A percentile compares a stretch with the other conserved stretches of the same genome.
These are phyloP conservation scores for Trichaptum fuscoviolaceum DNA, from an alignment of 768 basidiomycete genomes.

Conservation along the genomic window DNA sequence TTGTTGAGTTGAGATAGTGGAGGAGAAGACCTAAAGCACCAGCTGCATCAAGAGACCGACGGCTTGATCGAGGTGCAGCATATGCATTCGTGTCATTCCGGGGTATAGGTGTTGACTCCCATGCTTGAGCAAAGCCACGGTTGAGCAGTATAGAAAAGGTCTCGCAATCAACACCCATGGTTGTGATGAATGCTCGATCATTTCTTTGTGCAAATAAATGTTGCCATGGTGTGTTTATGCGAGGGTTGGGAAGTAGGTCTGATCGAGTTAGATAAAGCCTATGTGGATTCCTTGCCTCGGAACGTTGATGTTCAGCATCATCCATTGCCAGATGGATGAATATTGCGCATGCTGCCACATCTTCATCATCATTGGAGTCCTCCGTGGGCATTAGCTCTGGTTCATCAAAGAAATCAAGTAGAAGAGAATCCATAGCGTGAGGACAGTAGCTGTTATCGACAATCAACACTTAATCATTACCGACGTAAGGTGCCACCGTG, in stretches of 20 bases:
- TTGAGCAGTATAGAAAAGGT: conserved; percentile 31
- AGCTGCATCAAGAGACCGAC: conserved; percentile 30
- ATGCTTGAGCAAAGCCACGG: conserved; percentile 25
- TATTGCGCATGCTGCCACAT: neutral
- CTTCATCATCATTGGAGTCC: neutral
- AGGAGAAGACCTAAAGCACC: conserved; percentile 37
- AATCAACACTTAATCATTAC: too few relatives aligned
- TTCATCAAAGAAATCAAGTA: too few relatives aligned
- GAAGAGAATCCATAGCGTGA: too few relatives aligned
- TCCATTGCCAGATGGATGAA: neutral
- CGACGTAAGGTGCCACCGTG: too few relatives aligned
- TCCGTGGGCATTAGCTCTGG: too few relatives aligned
- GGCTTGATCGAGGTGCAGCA: conserved; percentile 21
- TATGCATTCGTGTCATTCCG: conserved; percentile 20
- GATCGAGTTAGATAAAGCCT: neutral
- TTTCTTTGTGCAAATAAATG: conserved; percentile 8
- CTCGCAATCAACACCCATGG: conserved; percentile 24
- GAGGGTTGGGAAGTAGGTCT: conserved; percentile 8
- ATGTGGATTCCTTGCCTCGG: neutral
- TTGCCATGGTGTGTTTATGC: conserved; percentile 12
- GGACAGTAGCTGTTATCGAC: too few relatives aligned
- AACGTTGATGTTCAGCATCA: neutral
- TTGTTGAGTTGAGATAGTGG: conserved; percentile 37
- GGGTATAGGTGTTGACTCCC: conserved; percentile 25
- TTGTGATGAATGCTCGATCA: conserved; percentile 15